Base-by-base conservation (phyloP, 441 rosid species). In the Eutrema salsugineum region DNA sequence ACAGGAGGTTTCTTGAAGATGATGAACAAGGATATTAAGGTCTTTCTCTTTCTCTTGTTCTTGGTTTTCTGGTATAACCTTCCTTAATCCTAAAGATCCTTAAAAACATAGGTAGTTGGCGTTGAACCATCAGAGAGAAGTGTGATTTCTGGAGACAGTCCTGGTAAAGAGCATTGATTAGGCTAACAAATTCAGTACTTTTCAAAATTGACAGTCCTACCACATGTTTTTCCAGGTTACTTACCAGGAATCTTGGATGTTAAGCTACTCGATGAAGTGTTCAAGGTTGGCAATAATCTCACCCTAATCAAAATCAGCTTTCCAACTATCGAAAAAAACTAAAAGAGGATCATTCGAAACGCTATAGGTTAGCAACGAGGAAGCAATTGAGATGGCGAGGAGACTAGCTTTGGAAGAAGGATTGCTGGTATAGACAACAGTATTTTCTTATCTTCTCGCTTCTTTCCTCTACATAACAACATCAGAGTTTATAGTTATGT, bases 111-210 rank as follows among this genome's bases (percentile, higher is more conserved):
- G 96, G 84, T 94, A 27, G 85, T 90, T 40, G 99, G 99, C 2
- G 97, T 91, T 76, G 99, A 94, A 77, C 97, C 97, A 70, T 92
- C 99, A 14, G 97, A 91, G 62, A 86, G 95, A 79, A 91, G 93
- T 81, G 78, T 94, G 53, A 83, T 91, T 60, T 94, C 94, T 33
- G 94, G 97, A 77, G 97, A 88, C 70, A 88, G 82, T 46, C 78
- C 88, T 39, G 97, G 97, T 90, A 70, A 54, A 73, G 49, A 63
- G 54, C 43, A 46, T 79, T 46, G 22, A 14, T 73, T 43, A 50
- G 5, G 11, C 78, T 72, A 73, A 20, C 62, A 63, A 39, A 53
- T 27, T 48, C 50, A 16, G 46, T 51, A 9, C 8, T 39, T 48
- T 33, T 6, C 7, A 24, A 54, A 58, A 28, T 17, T 39, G 20